Evolutionary conservation across 2,329 filamentous ascomycete genomes (phyloP).

Genomic region (Paracoccidioides brasiliensis): DNA sequence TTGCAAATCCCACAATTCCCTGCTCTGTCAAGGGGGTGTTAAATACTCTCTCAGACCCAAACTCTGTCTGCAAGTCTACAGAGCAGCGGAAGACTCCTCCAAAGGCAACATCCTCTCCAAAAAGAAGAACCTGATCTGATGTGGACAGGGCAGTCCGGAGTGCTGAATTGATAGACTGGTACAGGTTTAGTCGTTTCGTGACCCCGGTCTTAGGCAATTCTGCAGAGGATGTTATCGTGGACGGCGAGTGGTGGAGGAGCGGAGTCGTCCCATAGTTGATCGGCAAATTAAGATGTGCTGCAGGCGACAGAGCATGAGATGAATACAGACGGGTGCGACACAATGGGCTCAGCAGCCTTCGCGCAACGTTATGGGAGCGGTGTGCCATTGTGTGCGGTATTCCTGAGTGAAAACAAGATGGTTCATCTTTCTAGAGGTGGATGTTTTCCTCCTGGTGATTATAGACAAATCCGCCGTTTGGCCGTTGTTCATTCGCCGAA

Average conservation of each 20-base stretch:
- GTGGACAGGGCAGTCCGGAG: slow-evolving; percentile 67
- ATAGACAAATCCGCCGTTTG: background rate
- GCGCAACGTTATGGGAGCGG: slow-evolving; percentile 6
- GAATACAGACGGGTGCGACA: slow-evolving; percentile 31
- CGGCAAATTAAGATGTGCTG: slow-evolving; percentile 62
- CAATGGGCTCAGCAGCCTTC: background rate
- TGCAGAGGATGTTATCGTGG: slow-evolving; percentile 54
- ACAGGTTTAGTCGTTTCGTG: slow-evolving; percentile 83
- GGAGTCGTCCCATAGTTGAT: slow-evolving; percentile 76
- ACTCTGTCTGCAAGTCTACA: slow-evolving; percentile 77
- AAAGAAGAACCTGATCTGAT: slow-evolving; percentile 78
- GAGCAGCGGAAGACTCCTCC: slow-evolving; percentile 93
- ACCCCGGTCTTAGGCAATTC: slow-evolving; percentile 61
- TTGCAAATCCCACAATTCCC: slow-evolving; percentile 85
- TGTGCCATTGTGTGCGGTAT: background rate
- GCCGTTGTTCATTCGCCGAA: background rate
- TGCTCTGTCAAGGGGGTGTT: slow-evolving; percentile 93
- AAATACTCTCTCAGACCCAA: slow-evolving; percentile 81
- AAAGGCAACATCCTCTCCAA: slow-evolving; percentile 94
- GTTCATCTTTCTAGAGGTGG: background rate
- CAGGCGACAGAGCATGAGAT: slow-evolving; percentile 29
- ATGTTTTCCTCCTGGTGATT: background rate
- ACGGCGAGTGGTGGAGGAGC: slow-evolving; percentile 66
- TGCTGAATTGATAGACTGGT: slow-evolving; percentile 85
- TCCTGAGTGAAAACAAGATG: background rate